phyloP scores from a whole-genome alignment of 192 early-diverging fungal species.

The Umbelopsis sp. region DNA sequence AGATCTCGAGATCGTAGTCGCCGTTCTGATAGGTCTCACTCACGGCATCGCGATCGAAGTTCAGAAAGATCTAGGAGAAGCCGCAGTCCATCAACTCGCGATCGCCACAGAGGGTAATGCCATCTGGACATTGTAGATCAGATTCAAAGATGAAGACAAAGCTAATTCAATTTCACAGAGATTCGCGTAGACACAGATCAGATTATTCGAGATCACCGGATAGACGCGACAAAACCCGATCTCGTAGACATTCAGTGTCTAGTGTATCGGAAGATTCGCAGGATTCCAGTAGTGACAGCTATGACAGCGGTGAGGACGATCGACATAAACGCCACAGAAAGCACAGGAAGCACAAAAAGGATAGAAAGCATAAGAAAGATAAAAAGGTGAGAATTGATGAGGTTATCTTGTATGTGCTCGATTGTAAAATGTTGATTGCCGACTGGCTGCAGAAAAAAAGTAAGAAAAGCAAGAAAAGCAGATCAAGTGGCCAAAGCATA shows the following conservation, averaged over 20 bases:
- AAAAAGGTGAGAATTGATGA: constrained; percentile 16
- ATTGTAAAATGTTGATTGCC: background rate
- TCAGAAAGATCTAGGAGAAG: constrained; percentile 8
- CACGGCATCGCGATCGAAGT: background rate
- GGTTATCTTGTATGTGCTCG: background rate
- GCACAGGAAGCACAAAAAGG: constrained; percentile 46
- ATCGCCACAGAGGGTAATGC: background rate
- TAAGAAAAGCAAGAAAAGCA: constrained; percentile 43
- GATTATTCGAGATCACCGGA: background rate
- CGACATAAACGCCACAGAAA: constrained; percentile 28
- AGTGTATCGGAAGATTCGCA: background rate
- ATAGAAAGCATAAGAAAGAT: constrained; percentile 48
- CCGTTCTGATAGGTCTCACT: background rate
- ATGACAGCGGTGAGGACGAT: constrained; percentile 20
- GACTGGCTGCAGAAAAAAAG: constrained; percentile 31
- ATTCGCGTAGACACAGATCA: background rate
- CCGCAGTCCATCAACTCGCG: background rate
- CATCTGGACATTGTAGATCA: background rate
- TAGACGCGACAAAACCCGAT: background rate
- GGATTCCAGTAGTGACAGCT: constrained; percentile 10
- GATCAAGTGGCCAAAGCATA: constrained; percentile 22
- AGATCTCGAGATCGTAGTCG: constrained; percentile 3
- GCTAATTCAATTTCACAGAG: too few relatives aligned
- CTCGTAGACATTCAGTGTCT: background rate
- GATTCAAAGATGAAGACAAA: too few relatives aligned